These are phyloP conservation scores for Boletus rubropictus DNA, from an alignment of 768 basidiomycete genomes.

Conservation along the genomic window DNA sequence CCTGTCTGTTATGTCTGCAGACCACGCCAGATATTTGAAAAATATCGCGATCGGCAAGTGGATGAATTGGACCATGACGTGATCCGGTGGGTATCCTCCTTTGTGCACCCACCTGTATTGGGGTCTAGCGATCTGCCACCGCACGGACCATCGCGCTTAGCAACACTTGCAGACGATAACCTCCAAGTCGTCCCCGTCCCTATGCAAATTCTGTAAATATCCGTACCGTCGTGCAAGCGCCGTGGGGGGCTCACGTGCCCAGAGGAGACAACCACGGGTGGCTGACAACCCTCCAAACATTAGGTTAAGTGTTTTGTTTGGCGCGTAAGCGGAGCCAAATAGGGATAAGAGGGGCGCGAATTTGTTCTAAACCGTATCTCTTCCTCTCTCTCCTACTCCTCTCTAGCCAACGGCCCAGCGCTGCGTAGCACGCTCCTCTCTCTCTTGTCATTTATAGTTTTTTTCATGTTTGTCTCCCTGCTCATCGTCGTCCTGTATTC, in stretches of 20 bases:
- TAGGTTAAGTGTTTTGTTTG: slow-evolving; percentile 36
- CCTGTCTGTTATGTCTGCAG: not conserved
- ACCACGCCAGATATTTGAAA: slow-evolving; percentile 10
- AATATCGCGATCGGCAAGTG: slow-evolving; percentile 29
- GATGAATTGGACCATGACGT: slow-evolving; percentile 29
- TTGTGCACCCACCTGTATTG: slow-evolving; percentile 7
- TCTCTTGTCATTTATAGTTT: slow-evolving; percentile 53
- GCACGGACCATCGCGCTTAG: slow-evolving; percentile 23
- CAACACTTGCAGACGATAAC: not conserved
- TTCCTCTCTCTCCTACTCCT: slow-evolving; percentile 56
- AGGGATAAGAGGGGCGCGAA: slow-evolving; percentile 38
- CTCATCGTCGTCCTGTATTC: not conserved
- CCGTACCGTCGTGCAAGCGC: slow-evolving; percentile 1
- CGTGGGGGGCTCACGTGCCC: slow-evolving; percentile 3
- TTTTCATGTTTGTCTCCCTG: slow-evolving; percentile 38
- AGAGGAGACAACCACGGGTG: slow-evolving; percentile 2
- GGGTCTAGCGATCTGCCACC: slow-evolving; percentile 25
- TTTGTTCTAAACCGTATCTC: slow-evolving; percentile 35
- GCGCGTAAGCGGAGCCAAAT: slow-evolving; percentile 38
- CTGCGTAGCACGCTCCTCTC: slow-evolving; percentile 56
- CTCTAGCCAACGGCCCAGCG: slow-evolving; percentile 45
- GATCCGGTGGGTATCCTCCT: slow-evolving; percentile 23
- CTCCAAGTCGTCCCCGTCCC: not conserved
- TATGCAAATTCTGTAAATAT: not conserved
- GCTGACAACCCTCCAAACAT: slow-evolving; percentile 17